Base-by-base conservation (phyloP, 148 eudicot genomes). In the Simmondsia chinensis region DNA sequence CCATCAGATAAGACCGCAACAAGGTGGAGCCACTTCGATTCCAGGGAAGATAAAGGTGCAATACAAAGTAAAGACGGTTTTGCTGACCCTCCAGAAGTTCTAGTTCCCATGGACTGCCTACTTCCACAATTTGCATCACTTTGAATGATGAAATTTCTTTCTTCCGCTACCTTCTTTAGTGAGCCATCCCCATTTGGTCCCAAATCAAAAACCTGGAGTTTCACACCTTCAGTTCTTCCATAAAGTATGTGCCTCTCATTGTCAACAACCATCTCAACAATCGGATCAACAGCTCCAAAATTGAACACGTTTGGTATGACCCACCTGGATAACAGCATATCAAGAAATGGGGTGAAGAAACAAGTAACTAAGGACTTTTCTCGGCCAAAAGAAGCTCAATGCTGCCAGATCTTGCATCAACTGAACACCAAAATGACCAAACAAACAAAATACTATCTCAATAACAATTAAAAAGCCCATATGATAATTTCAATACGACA, bases 1-100 rank as follows among this genome's bases (percentile, higher is more conserved):
- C 99, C 99, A 73, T 93, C 99, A 21, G 99, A 86, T 57, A 93
- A 66, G 56, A 93, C 79, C 53, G 89, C 94, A 63, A 82, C 96
- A 51, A 93, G 89, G 66, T 93, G 99, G 53, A 93, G 76, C 67
- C 77, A 70, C 54, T 86, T 93, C 43, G 99, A 93, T 48, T 93
- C 99, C 36, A 82, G 56, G 24, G 86, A 66, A 16, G 99, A 93
- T 54, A 93, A 44, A 53, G 99, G 89, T 2, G 94, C 79, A 46
- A 93, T 82, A 63, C 60, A 63, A 57, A 93, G 82, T 47, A 93
- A 83, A 25, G 99, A 68, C 24, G 87, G 57, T 50, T 82, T 93
- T 46, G 79, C 58, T 50, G 80, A 62, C 43, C 87, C 76, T 60
- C 75, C 52, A 31, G 74, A 49, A 48, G 59, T 54, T 64, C 93